These are phyloP conservation scores for Phytophthora europaea DNA, from an alignment of 352 stramenopile species.

Conservation along the genomic window DNA sequence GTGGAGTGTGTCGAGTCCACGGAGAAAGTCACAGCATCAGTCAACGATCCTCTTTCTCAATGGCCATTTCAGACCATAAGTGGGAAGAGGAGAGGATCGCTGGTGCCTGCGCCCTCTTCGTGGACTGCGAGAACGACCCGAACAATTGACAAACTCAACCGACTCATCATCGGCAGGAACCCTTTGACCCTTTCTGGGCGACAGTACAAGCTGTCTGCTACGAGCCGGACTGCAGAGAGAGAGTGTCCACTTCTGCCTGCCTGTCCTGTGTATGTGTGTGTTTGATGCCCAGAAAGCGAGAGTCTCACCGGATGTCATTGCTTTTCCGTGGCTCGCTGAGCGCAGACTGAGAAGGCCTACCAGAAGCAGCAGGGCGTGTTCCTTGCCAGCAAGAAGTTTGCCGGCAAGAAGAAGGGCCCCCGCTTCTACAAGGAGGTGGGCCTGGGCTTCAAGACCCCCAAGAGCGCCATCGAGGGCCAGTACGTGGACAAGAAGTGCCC, in stretches of 20 bases:
- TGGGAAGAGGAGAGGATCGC: neutral
- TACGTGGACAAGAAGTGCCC: slow-evolving; percentile 99
- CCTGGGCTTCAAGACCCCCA: slow-evolving; percentile 99
- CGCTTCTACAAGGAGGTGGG: slow-evolving; percentile 98
- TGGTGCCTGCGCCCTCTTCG: neutral
- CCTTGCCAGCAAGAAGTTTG: slow-evolving; percentile 97
- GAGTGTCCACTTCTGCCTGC: neutral
- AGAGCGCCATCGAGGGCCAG: slow-evolving; percentile 94
- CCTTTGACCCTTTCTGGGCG: slow-evolving; percentile 19
- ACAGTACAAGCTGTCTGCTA: slow-evolving; percentile 33
- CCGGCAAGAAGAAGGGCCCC: slow-evolving; percentile 95
- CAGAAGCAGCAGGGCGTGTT: slow-evolving; percentile 99
- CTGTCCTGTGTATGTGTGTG: neutral
- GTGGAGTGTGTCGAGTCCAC: slow-evolving; percentile 3
- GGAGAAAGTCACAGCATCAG: neutral
- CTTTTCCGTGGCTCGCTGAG: slow-evolving; percentile 5
- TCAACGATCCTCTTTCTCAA: neutral
- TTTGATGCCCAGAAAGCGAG: neutral
- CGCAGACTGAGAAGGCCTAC: slow-evolving; percentile 98
- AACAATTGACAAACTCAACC: slow-evolving; percentile 38
- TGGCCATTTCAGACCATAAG: neutral
- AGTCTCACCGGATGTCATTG: slow-evolving; percentile 8
- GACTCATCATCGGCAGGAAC: slow-evolving; percentile 58
- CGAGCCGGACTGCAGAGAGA: slow-evolving; percentile 9
- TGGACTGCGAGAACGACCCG: slow-evolving; percentile 32